Conservation (phyloP, 2,329 filamentous ascomycete species). For the Periconia sp. region DNA sequence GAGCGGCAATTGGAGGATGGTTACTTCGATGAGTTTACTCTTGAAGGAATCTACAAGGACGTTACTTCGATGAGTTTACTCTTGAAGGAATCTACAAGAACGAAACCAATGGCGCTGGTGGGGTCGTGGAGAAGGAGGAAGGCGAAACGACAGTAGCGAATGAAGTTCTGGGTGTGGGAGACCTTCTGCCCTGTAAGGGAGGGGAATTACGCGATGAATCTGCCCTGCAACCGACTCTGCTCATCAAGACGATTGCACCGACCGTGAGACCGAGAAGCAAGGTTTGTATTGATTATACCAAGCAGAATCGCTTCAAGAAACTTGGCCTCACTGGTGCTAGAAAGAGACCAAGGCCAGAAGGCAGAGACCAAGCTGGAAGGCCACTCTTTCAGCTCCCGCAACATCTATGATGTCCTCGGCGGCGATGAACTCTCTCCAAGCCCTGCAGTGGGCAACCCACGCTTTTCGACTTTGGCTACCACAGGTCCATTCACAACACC, state of each 20-base stretch:
- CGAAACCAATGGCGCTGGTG: constrained; percentile 85
- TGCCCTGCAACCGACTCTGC: constrained; percentile 84
- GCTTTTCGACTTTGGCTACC: too few relatives aligned
- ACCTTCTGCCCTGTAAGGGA: constrained; percentile 81
- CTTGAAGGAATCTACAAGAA: constrained; percentile 93
- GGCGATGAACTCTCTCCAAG: too few relatives aligned
- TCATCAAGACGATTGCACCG: constrained; percentile 98
- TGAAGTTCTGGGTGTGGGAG: constrained; percentile 90
- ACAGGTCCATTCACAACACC: too few relatives aligned
- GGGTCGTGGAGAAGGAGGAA: constrained; percentile 90
- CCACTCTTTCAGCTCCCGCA: too few relatives aligned
- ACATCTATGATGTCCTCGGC: too few relatives aligned
- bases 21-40: constrained; percentile 89
- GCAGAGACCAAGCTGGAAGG: too few relatives aligned
- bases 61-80: constrained; percentile 91
- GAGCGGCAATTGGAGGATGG: constrained; percentile 84
- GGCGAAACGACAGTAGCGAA: constrained; percentile 90
- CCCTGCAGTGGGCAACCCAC: too few relatives aligned
- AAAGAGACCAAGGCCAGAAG: too few relatives aligned
- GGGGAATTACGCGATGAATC: constrained; percentile 90
- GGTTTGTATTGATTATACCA: too few relatives aligned
- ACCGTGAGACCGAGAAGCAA: constrained; percentile 95
- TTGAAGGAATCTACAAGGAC: constrained; percentile 92
- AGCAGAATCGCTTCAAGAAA: too few relatives aligned
- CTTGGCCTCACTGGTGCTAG: too few relatives aligned